A percentile compares a stretch with the other conserved stretches of the same genome.
phyloP scores from a whole-genome alignment of 2,329 filamentous ascomycete genomes.

The Penicillium sp. region DNA sequence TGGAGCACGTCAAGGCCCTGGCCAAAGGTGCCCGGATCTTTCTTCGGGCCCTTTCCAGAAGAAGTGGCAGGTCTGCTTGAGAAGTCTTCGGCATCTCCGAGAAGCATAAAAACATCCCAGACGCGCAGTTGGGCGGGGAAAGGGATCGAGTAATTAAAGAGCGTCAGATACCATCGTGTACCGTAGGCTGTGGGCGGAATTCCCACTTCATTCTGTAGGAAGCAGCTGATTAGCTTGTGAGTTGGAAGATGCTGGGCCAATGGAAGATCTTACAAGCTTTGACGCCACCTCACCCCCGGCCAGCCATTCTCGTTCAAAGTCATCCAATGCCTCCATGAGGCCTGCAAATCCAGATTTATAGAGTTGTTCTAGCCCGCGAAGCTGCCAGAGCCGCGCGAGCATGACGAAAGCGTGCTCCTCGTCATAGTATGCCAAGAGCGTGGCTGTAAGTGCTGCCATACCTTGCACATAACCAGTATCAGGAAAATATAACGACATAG shows the following conservation, averaged over 20 bases:
- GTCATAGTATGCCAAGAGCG: conserved; percentile 93
- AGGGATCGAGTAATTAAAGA: conserved; percentile 96
- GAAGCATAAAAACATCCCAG: conserved; percentile 97
- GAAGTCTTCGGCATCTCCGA: conserved; percentile 71
- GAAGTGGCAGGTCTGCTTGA: conserved; percentile 23
- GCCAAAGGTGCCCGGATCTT: conserved; percentile 50
- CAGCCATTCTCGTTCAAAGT: conserved; percentile 87
- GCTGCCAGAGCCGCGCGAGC: conserved; percentile 91
- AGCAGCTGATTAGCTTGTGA: conserved; percentile 3
- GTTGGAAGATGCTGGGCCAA: neutral
- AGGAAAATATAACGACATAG: conserved; percentile 87
- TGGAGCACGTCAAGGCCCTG: conserved; percentile 84
- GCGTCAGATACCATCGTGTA: conserved; percentile 93
- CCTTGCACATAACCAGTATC: conserved; percentile 95
- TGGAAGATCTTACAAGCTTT: conserved; percentile 69
- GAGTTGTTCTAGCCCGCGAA: conserved; percentile 81
- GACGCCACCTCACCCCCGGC: conserved; percentile 74
- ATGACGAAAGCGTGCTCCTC: conserved; percentile 95
- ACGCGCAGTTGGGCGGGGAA: conserved; percentile 92
- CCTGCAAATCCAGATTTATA: conserved; percentile 85
- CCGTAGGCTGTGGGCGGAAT: conserved; percentile 93
- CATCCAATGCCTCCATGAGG: conserved; percentile 80
- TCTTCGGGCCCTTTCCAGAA: conserved; percentile 31
- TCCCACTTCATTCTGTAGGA: conserved; percentile 67
- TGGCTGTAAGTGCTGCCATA: conserved; percentile 93